Conservation (phyloP, 2,329 filamentous ascomycete genomes). For the Paracoccidioides lutzii region DNA sequence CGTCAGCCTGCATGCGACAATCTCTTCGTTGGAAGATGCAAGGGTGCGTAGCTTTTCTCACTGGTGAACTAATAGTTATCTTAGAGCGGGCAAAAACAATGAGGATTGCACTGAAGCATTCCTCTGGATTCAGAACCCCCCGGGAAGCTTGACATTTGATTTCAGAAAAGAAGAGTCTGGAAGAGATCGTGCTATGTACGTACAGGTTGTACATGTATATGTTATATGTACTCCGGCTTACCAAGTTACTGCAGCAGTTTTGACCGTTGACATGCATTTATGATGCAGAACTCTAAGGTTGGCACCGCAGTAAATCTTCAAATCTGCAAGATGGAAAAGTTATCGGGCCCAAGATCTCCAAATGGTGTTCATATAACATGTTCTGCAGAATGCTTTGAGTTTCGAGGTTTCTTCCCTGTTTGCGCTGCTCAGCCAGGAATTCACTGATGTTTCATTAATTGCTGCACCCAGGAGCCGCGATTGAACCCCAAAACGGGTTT, state of each 20-base stretch:
- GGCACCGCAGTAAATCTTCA: no score
- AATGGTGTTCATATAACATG: neutral
- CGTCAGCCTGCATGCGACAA: neutral
- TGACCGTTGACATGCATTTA: neutral
- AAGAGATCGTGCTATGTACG: neutral
- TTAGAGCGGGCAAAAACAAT: neutral
- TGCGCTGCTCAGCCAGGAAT: neutral
- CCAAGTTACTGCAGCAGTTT: neutral
- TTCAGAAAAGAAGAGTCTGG: neutral
- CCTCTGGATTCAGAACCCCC: neutral
- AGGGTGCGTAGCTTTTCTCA: no score
- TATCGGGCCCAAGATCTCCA: neutral
- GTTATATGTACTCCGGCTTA: neutral
- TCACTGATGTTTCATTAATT: neutral
- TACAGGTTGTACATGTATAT: neutral
- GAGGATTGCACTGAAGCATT: neutral
- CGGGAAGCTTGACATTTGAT: neutral
- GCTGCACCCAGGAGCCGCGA: slow-evolving; percentile 8
- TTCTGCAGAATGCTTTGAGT: neutral
- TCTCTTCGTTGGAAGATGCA: neutral
- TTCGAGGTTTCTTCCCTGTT: neutral
- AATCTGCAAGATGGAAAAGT: neutral
- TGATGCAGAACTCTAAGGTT: neutral
- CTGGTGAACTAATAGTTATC: neutral
- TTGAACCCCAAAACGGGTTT: slow-evolving; percentile 16